These are phyloP conservation scores for Sporisorium reilianum DNA, from an alignment of 1,284 basidiomycete species.

Conservation along the genomic window DNA sequence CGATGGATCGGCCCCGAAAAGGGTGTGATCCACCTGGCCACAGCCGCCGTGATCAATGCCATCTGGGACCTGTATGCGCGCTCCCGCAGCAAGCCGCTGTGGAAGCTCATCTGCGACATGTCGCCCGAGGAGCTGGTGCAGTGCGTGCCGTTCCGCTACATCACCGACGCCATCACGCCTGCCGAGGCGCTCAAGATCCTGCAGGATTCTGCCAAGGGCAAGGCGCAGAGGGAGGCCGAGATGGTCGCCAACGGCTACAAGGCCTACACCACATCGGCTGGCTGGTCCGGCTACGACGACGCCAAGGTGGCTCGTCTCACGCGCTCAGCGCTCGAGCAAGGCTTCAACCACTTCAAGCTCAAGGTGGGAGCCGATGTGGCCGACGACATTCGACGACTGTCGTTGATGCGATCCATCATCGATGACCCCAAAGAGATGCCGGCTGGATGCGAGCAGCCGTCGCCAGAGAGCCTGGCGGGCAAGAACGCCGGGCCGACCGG, in stretches of 20 bases:
- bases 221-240: constrained; percentile 73
- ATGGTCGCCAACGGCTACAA: constrained; percentile 77
- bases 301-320: constrained; percentile 90
- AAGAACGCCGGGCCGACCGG: constrained; percentile 97
- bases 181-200: constrained; percentile 89
- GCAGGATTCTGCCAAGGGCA: constrained; percentile 80
- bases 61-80: constrained; percentile 80
- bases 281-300: constrained; percentile 79
- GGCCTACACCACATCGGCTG: constrained; percentile 92
- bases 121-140: constrained; percentile 85
- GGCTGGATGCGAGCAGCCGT: constrained; percentile 30
- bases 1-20: constrained; percentile 79
- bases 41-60: constrained; percentile 80
- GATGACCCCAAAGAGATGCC: constrained; percentile 72
- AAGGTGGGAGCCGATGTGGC: constrained; percentile 88
- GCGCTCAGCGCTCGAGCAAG: constrained; percentile 82
- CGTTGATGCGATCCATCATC: constrained; percentile 90
- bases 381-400: constrained; percentile 86
- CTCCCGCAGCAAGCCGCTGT: constrained; percentile 80
- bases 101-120: constrained; percentile 86
- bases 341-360: constrained; percentile 74
- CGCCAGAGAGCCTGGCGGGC: constrained; percentile 62
- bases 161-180: constrained; percentile 89
- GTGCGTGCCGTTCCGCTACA: constrained; percentile 84
- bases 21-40: constrained; percentile 84